A percentile compares a stretch with the other conserved stretches of the same genome.
phyloP scores from a whole-genome alignment of 345 rosid species.

The Salix exigua region DNA sequence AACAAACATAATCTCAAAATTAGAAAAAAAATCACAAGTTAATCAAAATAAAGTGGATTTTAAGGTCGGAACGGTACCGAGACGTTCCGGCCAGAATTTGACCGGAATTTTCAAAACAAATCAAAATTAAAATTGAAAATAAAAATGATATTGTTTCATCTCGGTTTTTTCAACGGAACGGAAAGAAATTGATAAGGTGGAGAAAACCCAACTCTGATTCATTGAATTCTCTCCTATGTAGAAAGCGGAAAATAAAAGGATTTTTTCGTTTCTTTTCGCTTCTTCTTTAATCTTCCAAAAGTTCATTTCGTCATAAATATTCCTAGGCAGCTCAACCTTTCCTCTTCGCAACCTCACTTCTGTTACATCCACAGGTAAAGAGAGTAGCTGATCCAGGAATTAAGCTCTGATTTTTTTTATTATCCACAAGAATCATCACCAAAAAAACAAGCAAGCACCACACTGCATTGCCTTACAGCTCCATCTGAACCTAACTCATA shows the following conservation, averaged over 20 bases:
- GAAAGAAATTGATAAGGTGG: no score
- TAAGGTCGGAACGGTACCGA: no score
- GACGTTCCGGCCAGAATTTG: no score
- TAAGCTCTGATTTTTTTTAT: constrained; percentile 5
- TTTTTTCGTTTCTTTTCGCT: constrained; percentile 8
- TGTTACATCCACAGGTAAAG: constrained; percentile 9
- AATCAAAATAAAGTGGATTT: no score
- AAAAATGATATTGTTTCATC: no score
- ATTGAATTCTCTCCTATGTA: constrained; percentile 1
- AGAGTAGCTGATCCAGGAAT: constrained; percentile 16
- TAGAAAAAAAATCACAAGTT: no score
- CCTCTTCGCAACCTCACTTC: constrained; percentile 25
- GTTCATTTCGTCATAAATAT: constrained; percentile 17
- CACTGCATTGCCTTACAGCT: neutral
- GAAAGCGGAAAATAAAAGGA: neutral
- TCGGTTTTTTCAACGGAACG: no score
- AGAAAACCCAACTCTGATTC: neutral
- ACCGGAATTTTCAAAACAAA: no score
- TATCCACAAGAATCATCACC: neutral
- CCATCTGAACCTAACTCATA: neutral
- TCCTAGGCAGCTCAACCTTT: constrained; percentile 16
- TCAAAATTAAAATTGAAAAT: no score
- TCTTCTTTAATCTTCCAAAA: constrained; percentile 35
- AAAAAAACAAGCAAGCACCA: neutral
- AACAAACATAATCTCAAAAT: no score